These are phyloP conservation scores for Pulveroboletus sp. DNA, from an alignment of 768 basidiomycete species.

Conservation along the genomic window DNA sequence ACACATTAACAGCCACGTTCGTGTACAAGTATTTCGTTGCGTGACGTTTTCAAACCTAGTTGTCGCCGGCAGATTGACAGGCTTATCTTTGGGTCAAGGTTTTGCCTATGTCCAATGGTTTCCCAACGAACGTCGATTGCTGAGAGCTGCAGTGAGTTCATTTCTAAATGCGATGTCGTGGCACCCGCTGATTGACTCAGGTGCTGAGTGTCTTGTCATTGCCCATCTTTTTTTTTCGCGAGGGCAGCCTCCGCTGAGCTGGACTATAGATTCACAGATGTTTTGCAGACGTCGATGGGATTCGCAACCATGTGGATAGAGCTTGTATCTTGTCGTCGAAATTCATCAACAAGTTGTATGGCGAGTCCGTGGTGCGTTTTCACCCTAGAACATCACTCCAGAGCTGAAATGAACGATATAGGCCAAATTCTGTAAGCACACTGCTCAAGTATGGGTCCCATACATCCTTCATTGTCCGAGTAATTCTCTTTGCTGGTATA, in stretches of 20 bases:
- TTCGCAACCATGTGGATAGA: not conserved
- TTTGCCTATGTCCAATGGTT: slow-evolving; percentile 1
- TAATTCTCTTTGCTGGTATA: not conserved
- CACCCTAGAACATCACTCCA: not conserved
- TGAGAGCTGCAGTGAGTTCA: not conserved
- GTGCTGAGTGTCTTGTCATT: slow-evolving; percentile 1
- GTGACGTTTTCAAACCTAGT: not conserved
- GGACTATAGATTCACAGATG: not conserved
- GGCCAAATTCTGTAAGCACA: not conserved
- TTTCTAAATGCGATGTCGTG: too few relatives aligned
- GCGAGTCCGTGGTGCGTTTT: not conserved
- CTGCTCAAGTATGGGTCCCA: too few relatives aligned
- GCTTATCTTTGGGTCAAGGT: slow-evolving; percentile 3
- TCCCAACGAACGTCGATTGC: not conserved
- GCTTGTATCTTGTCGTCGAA: slow-evolving; percentile 5
- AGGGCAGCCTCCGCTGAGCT: not conserved
- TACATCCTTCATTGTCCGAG: not conserved
- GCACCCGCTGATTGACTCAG: not conserved
- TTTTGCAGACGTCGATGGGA: not conserved
- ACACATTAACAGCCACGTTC: too few relatives aligned
- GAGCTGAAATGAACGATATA: not conserved
- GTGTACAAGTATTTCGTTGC: not conserved
- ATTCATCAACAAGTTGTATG: not conserved
- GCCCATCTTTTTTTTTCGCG: not conserved
- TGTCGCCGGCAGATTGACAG: slow-evolving; percentile 1